Percentiles rank a stretch among this genome's conserved stretches.
Evolutionary conservation across 2,329 filamentous ascomycete genomes (phyloP).

Genomic region (Aspergillus quadrilineatus): DNA sequence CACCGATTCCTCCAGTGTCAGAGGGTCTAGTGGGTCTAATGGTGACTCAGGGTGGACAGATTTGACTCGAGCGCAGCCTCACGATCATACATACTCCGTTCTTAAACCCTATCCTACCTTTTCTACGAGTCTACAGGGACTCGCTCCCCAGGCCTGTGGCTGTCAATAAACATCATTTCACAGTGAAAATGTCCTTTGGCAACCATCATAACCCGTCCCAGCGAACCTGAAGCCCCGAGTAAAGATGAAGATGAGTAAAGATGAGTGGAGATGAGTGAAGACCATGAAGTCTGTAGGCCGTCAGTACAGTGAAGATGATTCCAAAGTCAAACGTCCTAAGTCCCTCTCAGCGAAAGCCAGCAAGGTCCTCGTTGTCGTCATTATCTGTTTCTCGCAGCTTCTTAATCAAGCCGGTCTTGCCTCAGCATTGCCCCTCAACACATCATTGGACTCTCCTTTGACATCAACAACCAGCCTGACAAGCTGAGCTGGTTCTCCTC

Average conservation of each 20-base stretch:
- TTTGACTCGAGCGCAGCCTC: background rate
- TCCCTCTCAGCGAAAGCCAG: background rate
- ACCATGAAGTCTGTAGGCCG: too few relatives aligned
- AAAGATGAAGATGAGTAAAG: background rate
- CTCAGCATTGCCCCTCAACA: background rate
- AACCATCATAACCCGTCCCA: background rate
- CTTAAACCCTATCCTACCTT: too few relatives aligned
- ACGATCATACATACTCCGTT: background rate
- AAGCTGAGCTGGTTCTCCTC: background rate
- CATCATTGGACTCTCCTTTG: conserved; percentile 1
- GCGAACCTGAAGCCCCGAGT: background rate
- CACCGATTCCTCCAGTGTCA: background rate
- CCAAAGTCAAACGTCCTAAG: background rate
- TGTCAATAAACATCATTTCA: background rate
- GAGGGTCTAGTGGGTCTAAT: too few relatives aligned
- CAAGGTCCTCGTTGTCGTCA: background rate
- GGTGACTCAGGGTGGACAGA: background rate
- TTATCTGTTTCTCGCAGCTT: background rate
- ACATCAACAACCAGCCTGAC: background rate
- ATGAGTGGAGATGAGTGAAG: background rate
- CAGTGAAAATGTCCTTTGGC: background rate
- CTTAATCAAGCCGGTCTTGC: background rate
- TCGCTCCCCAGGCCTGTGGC: background rate
- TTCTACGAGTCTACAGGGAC: too few relatives aligned
- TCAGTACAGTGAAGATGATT: background rate